Percentiles rank a stretch among this genome's conserved stretches.
phyloP scores from a whole-genome alignment of 2,329 filamentous ascomycete genomes.

The Sarocladium kiliense region DNA sequence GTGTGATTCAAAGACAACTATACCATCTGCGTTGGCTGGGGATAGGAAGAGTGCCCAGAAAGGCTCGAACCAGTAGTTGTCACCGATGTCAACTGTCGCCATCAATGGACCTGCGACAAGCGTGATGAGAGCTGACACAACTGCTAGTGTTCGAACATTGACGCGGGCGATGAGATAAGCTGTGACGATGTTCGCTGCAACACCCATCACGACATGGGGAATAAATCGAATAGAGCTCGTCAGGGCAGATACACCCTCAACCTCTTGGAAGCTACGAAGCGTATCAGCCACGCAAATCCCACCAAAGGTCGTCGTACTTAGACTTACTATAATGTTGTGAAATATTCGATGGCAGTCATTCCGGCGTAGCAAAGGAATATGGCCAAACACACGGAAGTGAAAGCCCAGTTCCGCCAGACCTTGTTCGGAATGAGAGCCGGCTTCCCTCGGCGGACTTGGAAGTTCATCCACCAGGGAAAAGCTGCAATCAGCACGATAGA shows the following conservation, averaged over 20 bases:
- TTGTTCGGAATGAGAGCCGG: slow-evolving; percentile 57
- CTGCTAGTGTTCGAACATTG: slow-evolving; percentile 30
- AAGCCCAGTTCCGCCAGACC: slow-evolving; percentile 51
- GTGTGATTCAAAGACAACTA: not conserved
- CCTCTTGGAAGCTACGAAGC: slow-evolving; percentile 38
- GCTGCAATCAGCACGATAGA: slow-evolving; percentile 36
- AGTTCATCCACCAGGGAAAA: slow-evolving; percentile 51
- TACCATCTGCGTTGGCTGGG: slow-evolving; percentile 38
- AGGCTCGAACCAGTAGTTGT: slow-evolving; percentile 45
- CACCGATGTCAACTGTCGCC: slow-evolving; percentile 42
- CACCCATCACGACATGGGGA: slow-evolving; percentile 39
- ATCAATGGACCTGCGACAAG: slow-evolving; percentile 46
- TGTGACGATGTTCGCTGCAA: slow-evolving; percentile 34
- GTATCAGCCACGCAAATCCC: slow-evolving; percentile 10
- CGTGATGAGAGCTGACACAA: slow-evolving; percentile 36
- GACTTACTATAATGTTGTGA: slow-evolving; percentile 40
- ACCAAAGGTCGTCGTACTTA: not conserved
- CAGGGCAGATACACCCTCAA: slow-evolving; percentile 39
- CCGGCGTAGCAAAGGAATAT: slow-evolving; percentile 42
- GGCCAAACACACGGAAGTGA: slow-evolving; percentile 48
- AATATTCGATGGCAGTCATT: slow-evolving; percentile 42
- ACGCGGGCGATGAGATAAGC: slow-evolving; percentile 35
- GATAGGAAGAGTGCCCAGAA: slow-evolving; percentile 40
- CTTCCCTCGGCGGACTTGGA: slow-evolving; percentile 38
- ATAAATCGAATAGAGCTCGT: slow-evolving; percentile 43